Conservation (phyloP, 2,329 filamentous ascomycete genomes). For the Pseudogymnoascus sp. region DNA sequence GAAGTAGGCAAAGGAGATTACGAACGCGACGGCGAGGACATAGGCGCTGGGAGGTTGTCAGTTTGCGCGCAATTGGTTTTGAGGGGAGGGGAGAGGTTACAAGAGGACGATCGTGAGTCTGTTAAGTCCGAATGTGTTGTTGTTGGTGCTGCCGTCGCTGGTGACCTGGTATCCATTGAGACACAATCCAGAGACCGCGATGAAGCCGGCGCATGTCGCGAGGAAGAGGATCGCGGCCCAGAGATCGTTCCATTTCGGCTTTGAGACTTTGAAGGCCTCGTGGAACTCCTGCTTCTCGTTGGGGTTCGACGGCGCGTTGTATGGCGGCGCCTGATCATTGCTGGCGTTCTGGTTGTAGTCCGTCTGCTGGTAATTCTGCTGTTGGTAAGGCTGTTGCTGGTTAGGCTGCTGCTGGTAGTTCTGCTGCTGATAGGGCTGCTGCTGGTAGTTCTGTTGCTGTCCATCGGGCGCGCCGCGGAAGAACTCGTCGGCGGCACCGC, state of each 20-base stretch:
- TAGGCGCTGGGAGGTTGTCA: conserved; percentile 42
- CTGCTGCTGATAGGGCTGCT: background rate
- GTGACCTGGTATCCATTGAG: conserved; percentile 64
- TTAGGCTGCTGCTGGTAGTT: background rate
- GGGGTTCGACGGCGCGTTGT: background rate
- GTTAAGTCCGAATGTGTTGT: conserved; percentile 47
- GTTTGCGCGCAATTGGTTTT: background rate
- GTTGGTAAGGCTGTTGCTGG: background rate
- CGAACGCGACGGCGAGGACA: conserved; percentile 63
- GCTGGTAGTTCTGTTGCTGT: background rate
- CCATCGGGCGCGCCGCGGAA: background rate
- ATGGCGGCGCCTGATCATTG: background rate
- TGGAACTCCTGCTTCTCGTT: conserved; percentile 48
- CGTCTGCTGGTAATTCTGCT: background rate
- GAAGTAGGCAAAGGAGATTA: conserved; percentile 72
- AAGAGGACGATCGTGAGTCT: conserved; percentile 86
- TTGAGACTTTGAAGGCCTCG: conserved; percentile 73
- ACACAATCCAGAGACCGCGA: conserved; percentile 66
- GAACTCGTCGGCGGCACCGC: conserved; percentile 4
- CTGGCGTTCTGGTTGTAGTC: background rate
- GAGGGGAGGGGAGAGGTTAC: conserved; percentile 15
- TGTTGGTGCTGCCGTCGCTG: conserved; percentile 3
- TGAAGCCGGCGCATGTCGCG: conserved; percentile 63
- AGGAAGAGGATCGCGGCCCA: conserved; percentile 83
- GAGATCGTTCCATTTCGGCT: conserved; percentile 81